phyloP scores from a whole-genome alignment of 2,329 filamentous ascomycete genomes.

The Aspergillus eucalypticola region DNA sequence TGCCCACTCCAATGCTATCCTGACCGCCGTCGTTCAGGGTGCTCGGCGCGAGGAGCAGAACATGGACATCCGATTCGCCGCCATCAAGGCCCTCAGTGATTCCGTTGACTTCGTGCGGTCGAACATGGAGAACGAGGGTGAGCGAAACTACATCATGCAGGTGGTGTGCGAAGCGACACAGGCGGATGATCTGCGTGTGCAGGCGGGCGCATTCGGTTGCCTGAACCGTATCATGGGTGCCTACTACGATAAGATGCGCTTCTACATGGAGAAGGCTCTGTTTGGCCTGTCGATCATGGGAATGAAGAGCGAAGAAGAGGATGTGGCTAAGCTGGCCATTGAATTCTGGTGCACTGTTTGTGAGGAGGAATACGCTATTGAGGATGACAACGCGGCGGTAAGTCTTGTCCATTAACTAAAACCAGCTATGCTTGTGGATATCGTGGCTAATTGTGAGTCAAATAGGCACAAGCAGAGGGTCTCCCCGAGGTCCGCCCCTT shows the following conservation, averaged over 20 bases:
- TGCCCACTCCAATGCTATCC: conserved; percentile 91
- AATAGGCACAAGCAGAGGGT: conserved; percentile 64
- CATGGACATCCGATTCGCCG: conserved; percentile 83
- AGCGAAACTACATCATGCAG: conserved; percentile 99
- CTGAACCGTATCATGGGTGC: conserved; percentile 97
- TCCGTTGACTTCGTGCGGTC: conserved; percentile 96
- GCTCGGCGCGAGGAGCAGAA: conserved; percentile 95
- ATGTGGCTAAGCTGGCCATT: conserved; percentile 95
- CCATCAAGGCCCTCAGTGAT: conserved; percentile 91
- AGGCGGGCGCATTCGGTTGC: conserved; percentile 94
- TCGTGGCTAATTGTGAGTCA: conserved; percentile 26
- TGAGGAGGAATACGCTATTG: conserved; percentile 96
- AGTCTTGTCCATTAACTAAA: conserved; percentile 23
- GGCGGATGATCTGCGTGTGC: conserved; percentile 84
- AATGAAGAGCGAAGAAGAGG: conserved; percentile 97
- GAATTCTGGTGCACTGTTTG: conserved; percentile 99
- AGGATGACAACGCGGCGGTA: conserved; percentile 89
- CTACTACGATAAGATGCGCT: conserved; percentile 99
- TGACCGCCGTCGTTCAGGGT: conserved; percentile 96
- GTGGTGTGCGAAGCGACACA: conserved; percentile 99
- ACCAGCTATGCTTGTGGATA: conserved; percentile 4
- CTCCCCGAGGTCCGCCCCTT: conserved; percentile 84
- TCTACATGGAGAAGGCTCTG: conserved; percentile 99
- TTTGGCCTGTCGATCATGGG: conserved; percentile 96
- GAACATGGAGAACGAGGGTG: conserved; percentile 98